Conservation (phyloP, 805 yeast species). For the Kuraishia ogatae region DNA sequence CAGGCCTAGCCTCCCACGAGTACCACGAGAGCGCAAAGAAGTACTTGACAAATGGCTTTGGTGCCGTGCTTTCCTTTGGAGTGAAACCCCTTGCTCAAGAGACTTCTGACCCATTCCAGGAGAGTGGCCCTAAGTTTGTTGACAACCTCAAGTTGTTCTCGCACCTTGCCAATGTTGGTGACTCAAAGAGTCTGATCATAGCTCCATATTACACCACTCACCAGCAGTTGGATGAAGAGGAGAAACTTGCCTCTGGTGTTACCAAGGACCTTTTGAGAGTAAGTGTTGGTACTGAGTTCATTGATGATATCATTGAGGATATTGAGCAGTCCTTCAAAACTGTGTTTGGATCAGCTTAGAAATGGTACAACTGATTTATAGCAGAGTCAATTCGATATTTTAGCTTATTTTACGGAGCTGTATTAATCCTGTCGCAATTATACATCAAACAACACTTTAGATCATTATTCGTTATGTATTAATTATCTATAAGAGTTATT, state of each 20-base stretch:
- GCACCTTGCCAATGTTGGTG: conserved; percentile 95
- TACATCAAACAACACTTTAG: too few species aligned
- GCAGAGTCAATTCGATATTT: not conserved
- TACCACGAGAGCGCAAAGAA: conserved; percentile 78
- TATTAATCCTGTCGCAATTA: too few species aligned
- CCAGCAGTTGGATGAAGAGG: conserved; percentile 79
- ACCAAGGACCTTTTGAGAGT: conserved; percentile 83
- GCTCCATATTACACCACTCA: conserved; percentile 97
- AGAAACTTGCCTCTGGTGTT: conserved; percentile 78
- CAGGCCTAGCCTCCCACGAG: conserved; percentile 75
- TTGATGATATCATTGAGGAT: conserved; percentile 86
- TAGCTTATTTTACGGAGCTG: too few species aligned
- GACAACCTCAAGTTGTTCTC: conserved; percentile 80
- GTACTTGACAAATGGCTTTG: conserved; percentile 72
- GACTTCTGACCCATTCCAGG: conserved; percentile 53
- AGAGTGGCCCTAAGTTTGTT: conserved; percentile 77
- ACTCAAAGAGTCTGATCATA: conserved; percentile 88
- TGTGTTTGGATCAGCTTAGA: conserved; percentile 29
- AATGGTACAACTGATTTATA: too few species aligned
- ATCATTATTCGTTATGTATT: not conserved
- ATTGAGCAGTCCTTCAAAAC: conserved; percentile 76
- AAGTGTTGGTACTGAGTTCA: conserved; percentile 84
- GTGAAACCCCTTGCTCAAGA: conserved; percentile 54
- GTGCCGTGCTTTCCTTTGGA: conserved; percentile 86
- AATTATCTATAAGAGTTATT: not conserved